A percentile compares a stretch with the other conserved stretches of the same genome.
These are phyloP conservation scores for Carex littledalei DNA, from an alignment of 176 grass and related monocot genomes.

Conservation along the genomic window DNA sequence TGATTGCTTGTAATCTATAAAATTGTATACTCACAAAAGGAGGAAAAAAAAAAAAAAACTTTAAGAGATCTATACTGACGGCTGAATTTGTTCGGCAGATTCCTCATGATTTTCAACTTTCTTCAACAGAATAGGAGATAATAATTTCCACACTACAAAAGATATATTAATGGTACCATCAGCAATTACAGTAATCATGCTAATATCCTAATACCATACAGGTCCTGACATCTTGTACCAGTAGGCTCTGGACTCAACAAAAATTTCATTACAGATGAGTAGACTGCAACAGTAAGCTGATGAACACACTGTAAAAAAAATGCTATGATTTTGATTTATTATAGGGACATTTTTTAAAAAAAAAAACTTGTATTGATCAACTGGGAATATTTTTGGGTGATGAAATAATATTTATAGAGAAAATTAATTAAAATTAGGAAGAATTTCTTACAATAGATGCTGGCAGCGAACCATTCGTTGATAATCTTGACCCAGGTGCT, in stretches of 20 bases:
- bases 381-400: neutral
- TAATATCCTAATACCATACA: neutral
- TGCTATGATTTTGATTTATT: neutral
- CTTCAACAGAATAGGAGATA: conserved; percentile 44
- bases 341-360: neutral
- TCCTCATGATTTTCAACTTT: conserved; percentile 28
- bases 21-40: neutral
- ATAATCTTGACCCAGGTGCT: conserved; percentile 92
- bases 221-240: neutral
- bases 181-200: neutral
- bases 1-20: neutral
- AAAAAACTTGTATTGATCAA: neutral
- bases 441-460: conserved; percentile 60
- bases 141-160: conserved; percentile 68
- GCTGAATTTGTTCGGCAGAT: conserved; percentile 12
- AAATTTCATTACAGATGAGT: neutral
- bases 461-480: conserved; percentile 75
- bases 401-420: neutral
- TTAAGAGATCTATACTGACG: conserved; percentile 31
- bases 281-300: neutral
- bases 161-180: neutral
- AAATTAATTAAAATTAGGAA: neutral
- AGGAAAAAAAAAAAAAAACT: neutral
- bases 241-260: neutral
- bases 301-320: neutral